Evolutionary conservation across 2,329 filamentous ascomycete genomes (phyloP).

Genomic region (Coccinonectria pachysandricola): DNA sequence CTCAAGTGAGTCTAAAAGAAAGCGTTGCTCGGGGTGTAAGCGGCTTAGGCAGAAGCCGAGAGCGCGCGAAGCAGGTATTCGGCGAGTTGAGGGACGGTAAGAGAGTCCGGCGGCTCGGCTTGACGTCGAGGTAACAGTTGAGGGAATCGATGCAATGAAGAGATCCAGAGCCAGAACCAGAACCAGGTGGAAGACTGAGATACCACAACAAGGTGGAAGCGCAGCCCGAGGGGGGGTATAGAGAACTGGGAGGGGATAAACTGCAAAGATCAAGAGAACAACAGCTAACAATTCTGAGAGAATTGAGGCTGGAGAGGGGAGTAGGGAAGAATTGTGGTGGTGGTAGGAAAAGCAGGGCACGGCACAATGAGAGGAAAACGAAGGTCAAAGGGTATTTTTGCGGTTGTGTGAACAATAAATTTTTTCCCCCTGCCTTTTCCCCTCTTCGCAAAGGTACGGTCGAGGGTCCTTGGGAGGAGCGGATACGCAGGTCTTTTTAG

Average conservation of each 20-base stretch:
- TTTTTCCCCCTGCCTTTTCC: conserved; percentile 24
- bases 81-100: conserved; percentile 7
- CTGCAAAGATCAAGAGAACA: conserved; percentile 8
- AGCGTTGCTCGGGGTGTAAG: conserved; percentile 8
- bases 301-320: conserved; percentile 19
- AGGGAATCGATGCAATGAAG: conserved; percentile 9
- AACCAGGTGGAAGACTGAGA: too few relatives aligned
- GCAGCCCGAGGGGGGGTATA: conserved; percentile 10
- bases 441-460: conserved; percentile 10
- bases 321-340: conserved; percentile 17
- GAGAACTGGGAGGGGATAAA: conserved; percentile 8
- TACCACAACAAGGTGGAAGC: conserved; percentile 3
- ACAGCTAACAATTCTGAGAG: conserved; percentile 19
- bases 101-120: conserved; percentile 7
- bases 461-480: conserved; percentile 12
- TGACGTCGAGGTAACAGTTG: conserved; percentile 11
- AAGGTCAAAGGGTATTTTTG: conserved; percentile 25
- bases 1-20: too few relatives aligned
- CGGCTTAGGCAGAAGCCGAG: too few relatives aligned
- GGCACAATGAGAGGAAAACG: conserved; percentile 18
- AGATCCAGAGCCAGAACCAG: conserved; percentile 2
- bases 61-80: conserved; percentile 6
- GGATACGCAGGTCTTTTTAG: conserved; percentile 10
- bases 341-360: conserved; percentile 19
- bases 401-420: conserved; percentile 33